These are phyloP conservation scores for Saksenaea oblongispora DNA, from an alignment of 371 early-diverging fungal genomes.

Conservation along the genomic window DNA sequence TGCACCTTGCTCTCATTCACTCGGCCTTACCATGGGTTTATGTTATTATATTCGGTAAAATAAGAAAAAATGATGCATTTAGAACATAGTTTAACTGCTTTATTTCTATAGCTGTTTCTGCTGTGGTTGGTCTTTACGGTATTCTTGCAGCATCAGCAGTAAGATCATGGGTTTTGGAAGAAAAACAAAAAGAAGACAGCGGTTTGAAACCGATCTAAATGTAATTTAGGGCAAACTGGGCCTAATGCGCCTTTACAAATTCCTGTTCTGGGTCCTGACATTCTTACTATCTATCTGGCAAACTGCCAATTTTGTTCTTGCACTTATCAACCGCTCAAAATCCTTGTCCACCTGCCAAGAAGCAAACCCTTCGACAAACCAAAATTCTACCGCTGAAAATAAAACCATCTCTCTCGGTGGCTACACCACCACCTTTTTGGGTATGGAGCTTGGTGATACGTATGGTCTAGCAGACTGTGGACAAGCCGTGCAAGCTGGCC, in stretches of 20 bases:
- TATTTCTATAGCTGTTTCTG: slow-evolving; percentile 26
- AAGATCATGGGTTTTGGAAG: slow-evolving; percentile 11
- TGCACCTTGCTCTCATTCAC: slow-evolving; percentile 38
- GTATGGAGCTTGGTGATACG: slow-evolving; percentile 45
- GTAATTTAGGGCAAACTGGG: slow-evolving; percentile 39
- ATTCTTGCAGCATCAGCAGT: slow-evolving; percentile 35
- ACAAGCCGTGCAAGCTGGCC: slow-evolving; percentile 52
- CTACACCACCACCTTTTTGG: slow-evolving; percentile 43
- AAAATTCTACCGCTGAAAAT: slow-evolving; percentile 12
- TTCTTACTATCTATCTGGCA: slow-evolving; percentile 41
- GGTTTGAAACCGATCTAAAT: background rate
- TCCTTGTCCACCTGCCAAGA: slow-evolving; percentile 30
- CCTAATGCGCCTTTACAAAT: slow-evolving; percentile 43
- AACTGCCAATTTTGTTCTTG: slow-evolving; percentile 37
- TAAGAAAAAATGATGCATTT: background rate
- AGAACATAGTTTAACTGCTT: background rate
- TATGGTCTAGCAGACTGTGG: slow-evolving; percentile 51
- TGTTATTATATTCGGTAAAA: slow-evolving; percentile 33
- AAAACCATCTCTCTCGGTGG: slow-evolving; percentile 26
- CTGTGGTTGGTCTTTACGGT: slow-evolving; percentile 37
- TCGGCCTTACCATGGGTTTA: slow-evolving; percentile 39
- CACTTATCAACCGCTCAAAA: slow-evolving; percentile 38
- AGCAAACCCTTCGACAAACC: slow-evolving; percentile 28
- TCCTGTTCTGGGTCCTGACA: slow-evolving; percentile 40
- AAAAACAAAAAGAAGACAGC: background rate